Evolutionary conservation across 352 stramenopile genomes (phyloP).

Genomic region (Phytophthora aleatoria): DNA sequence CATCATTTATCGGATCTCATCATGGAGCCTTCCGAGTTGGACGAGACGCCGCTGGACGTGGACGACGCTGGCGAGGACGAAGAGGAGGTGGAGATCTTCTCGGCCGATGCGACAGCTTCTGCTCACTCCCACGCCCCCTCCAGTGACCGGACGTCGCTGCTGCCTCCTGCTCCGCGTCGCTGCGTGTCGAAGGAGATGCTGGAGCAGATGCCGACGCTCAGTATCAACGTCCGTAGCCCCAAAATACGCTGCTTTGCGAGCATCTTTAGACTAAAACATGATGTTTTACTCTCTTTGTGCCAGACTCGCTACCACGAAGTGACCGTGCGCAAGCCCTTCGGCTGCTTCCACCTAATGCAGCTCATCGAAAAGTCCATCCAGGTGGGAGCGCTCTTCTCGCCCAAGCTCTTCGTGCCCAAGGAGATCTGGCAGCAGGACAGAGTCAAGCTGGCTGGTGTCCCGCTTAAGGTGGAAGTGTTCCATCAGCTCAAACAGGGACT

Average conservation of each 20-base stretch:
- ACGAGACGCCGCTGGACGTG: slow-evolving; percentile 10
- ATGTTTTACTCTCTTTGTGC: background rate
- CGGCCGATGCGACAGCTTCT: slow-evolving; percentile 1
- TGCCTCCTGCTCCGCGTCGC: slow-evolving; percentile 32
- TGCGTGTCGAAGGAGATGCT: slow-evolving; percentile 75
- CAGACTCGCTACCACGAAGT: slow-evolving; percentile 70
- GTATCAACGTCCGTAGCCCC: slow-evolving; percentile 47
- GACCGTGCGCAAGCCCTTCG: slow-evolving; percentile 55
- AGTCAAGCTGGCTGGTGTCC: slow-evolving; percentile 61
- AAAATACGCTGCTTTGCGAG: background rate
- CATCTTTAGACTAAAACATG: slow-evolving; percentile 4
- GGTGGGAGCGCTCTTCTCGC: slow-evolving; percentile 70
- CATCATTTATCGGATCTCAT: background rate
- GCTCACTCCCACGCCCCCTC: background rate
- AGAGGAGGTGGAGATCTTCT: slow-evolving; percentile 34
- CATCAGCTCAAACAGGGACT: slow-evolving; percentile 71
- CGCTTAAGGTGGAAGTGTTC: slow-evolving; percentile 68
- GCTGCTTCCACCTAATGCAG: slow-evolving; percentile 82
- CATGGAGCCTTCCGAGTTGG: slow-evolving; percentile 15
- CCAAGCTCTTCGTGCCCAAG: slow-evolving; percentile 75
- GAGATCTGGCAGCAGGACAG: slow-evolving; percentile 84
- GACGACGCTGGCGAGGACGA: slow-evolving; percentile 26
- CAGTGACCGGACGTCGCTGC: slow-evolving; percentile 43
- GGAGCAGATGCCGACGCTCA: slow-evolving; percentile 72
- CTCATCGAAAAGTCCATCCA: slow-evolving; percentile 83